Base-by-base conservation (phyloP, 2,329 filamentous ascomycete species). In the Tolypocladium cylindrosporum region DNA sequence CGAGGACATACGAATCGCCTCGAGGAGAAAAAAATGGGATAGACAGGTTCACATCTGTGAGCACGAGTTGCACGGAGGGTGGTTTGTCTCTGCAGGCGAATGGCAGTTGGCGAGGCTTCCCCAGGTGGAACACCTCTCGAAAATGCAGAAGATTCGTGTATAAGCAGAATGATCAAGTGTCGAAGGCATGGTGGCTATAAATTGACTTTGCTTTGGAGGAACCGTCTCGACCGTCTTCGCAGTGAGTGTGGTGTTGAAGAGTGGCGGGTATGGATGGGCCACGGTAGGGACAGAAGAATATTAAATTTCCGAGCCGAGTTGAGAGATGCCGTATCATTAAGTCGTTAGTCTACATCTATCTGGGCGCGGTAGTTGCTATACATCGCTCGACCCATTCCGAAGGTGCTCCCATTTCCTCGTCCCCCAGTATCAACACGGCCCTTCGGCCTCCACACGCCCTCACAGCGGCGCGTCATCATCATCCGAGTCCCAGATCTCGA, bases 401-500 rank as follows among this genome's bases (percentile, higher is more conserved):
- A 31, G 3, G 27, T 31, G 27, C 27, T 31, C 45, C 9, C 24
- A 31, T 31, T 48, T 2, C 14, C 45, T 19, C n/a, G 10, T 4
- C 13, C 24, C 14, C 14, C 42, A 5, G 13, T 14, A 19, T 51
- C 3, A n/a, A 2, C 19, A n/a, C 10, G 31, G 48, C 19, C 8
- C 27, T 6, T 2, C 11, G 7, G 16, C 19, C 27, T 21, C 8
- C 6, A 34, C 10, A 7, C 8, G 8, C 16, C 36, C 7, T 60
- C 62, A 67, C 41, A 67, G 55, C 51, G 58, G 50, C 54, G 61
- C 61, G 19, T 61, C 62, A 24, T 67, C 66, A 6, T 71, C 69
- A 10, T 75, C 71, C 43, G 71, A 75, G 60, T 74, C 74, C 68
- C 67, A 74, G 39, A 75, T 71, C 58, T 69, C 69, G 11, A 68